Evolutionary conservation across 2,329 filamentous ascomycete genomes (phyloP).

Genomic region (Metarhizium anisopliae): DNA sequence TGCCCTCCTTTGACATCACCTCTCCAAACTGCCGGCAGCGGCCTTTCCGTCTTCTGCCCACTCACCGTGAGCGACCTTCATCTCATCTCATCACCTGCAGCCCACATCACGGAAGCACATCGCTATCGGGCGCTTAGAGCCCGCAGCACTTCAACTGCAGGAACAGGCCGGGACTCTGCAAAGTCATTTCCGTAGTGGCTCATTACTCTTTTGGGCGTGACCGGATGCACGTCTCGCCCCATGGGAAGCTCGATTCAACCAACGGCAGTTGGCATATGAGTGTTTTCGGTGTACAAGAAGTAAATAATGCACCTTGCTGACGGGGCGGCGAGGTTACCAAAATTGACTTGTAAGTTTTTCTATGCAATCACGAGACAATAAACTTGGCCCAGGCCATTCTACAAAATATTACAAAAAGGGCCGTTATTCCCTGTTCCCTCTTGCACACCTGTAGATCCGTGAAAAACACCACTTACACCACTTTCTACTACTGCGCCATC

Average conservation of each 20-base stretch:
- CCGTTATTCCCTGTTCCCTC: neutral
- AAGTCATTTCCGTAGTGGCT: neutral
- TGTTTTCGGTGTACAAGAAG: neutral
- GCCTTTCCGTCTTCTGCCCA: neutral
- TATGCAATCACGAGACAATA: neutral
- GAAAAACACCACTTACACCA: neutral
- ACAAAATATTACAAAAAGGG: neutral
- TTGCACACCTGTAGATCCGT: neutral
- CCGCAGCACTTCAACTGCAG: neutral
- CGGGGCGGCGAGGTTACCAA: neutral
- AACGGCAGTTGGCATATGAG: slow-evolving; percentile 3
- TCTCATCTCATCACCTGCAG: slow-evolving; percentile 6
- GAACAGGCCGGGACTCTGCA: neutral
- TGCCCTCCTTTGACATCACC: neutral
- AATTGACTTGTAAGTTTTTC: neutral
- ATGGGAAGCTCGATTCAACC: neutral
- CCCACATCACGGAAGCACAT: slow-evolving; percentile 2
- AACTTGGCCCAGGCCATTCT: neutral
- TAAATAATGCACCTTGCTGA: neutral
- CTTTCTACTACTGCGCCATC: neutral
- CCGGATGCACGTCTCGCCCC: neutral
- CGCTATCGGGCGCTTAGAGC: slow-evolving; percentile 3
- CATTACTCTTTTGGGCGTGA: slow-evolving; percentile 3
- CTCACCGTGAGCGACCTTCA: neutral
- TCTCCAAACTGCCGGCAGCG: neutral